Conservation (phyloP, 208 protist species). For the Trypanosoma boissoni region DNA sequence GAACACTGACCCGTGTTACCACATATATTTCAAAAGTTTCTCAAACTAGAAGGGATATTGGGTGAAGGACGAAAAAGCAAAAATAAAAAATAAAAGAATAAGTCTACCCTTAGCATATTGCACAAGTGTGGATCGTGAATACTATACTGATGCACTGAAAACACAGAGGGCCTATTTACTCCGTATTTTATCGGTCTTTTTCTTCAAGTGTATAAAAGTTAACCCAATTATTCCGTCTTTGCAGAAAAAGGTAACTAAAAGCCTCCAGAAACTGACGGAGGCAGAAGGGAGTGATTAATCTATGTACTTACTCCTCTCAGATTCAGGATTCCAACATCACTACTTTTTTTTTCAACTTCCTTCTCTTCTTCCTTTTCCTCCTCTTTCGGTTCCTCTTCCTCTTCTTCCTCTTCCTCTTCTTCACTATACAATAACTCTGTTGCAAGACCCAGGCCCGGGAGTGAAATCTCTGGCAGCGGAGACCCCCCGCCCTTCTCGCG, state of each 20-base stretch:
- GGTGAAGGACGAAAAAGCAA: not conserved
- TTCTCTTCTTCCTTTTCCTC: constrained; percentile 24
- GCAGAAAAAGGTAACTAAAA: no score
- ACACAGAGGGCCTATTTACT: no score
- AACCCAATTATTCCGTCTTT: no score
- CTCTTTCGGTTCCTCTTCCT: constrained; percentile 7
- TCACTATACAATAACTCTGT: constrained; percentile 6
- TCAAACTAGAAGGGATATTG: not conserved
- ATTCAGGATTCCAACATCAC: not conserved
- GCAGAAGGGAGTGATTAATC: not conserved
- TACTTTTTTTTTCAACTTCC: constrained; percentile 15
- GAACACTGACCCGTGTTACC: no score
- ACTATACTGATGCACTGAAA: no score
- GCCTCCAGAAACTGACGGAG: no score
- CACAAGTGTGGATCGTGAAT: no score
- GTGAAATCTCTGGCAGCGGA: not conserved
- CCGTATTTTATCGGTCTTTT: no score
- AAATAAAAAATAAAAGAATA: constrained; percentile 16
- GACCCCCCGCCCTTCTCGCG: constrained; percentile 23
- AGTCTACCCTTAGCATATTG: not conserved
- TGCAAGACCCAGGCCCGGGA: not conserved
- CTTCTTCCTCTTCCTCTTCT: constrained; percentile 24
- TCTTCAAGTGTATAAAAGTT: no score
- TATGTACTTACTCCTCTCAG: not conserved
- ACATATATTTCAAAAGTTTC: no score